Percentiles rank a stretch among this genome's conserved stretches.
Evolutionary conservation across 305 asterid species (phyloP).

Genomic region (Fraxinus velutina): DNA sequence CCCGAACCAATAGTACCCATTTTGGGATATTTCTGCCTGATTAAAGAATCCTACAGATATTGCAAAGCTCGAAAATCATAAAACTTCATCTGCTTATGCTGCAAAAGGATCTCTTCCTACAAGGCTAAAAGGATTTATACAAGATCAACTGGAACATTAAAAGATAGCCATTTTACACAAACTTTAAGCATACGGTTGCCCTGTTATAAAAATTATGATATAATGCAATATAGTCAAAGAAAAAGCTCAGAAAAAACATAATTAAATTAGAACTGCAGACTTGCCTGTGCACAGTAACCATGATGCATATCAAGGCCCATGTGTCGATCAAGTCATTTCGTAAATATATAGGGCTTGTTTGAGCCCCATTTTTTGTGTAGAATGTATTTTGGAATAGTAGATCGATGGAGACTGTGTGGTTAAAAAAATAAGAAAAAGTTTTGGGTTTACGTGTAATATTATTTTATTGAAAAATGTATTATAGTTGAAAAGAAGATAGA

Average conservation of each 20-base stretch:
- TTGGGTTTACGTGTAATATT: no score
- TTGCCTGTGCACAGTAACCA: slow-evolving; percentile 89
- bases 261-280: slow-evolving; percentile 15
- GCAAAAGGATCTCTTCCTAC: not conserved
- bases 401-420: no score
- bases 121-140: not conserved
- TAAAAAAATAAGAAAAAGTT: no score
- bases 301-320: slow-evolving; percentile 80
- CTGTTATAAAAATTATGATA: no score
- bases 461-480: no score
- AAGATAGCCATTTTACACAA: not conserved
- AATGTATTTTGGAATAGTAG: no score
- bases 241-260: not conserved
- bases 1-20: not conserved
- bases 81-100: not conserved
- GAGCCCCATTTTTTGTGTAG: no score
- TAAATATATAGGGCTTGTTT: not conserved
- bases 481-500: no score
- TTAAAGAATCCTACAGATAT: not conserved
- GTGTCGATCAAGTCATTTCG: slow-evolving; percentile 91
- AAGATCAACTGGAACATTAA: not conserved
- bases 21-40: not conserved
- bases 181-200: not conserved
- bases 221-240: not conserved
- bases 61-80: not conserved